These are phyloP conservation scores for Lactifluus piperatus DNA, from an alignment of 768 basidiomycete genomes.

Conservation along the genomic window DNA sequence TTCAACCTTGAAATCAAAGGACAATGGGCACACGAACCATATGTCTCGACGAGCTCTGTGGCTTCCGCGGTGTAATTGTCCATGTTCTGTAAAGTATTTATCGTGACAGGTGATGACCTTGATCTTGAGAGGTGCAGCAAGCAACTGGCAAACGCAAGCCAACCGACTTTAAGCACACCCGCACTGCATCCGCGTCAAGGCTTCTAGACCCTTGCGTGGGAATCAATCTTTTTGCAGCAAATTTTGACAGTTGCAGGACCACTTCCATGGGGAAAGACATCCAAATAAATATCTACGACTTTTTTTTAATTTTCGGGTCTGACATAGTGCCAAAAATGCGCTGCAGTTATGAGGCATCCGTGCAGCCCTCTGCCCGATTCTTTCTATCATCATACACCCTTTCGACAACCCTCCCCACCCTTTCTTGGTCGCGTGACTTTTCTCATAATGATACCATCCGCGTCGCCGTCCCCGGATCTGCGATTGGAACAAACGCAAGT, in stretches of 20 bases:
- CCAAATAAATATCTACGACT: constrained; percentile 79
- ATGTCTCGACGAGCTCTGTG: constrained; percentile 90
- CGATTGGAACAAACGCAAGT: too few species aligned
- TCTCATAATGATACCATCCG: too few species aligned
- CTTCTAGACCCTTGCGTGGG: neutral
- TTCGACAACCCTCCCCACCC: too few species aligned
- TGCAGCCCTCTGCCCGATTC: constrained; percentile 81
- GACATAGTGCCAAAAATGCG: constrained; percentile 77
- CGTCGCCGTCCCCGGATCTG: too few species aligned
- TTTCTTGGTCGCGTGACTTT: too few species aligned
- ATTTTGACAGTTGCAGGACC: too few species aligned
- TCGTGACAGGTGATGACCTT: neutral
- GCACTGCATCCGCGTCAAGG: neutral
- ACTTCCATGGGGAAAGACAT: constrained; percentile 71
- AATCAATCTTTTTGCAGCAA: too few species aligned
- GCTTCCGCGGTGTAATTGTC: constrained; percentile 72
- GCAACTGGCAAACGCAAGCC: neutral
- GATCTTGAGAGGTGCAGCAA: neutral
- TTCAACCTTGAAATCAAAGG: neutral
- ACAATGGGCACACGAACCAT: constrained; percentile 43
- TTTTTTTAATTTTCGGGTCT: constrained; percentile 46
- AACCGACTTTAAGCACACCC: neutral
- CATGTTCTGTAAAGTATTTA: constrained; percentile 33
- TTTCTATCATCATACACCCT: constrained; percentile 56
- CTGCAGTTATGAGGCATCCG: constrained; percentile 75